phyloP scores from a whole-genome alignment of 768 basidiomycete genomes.

The Russula sp. region DNA sequence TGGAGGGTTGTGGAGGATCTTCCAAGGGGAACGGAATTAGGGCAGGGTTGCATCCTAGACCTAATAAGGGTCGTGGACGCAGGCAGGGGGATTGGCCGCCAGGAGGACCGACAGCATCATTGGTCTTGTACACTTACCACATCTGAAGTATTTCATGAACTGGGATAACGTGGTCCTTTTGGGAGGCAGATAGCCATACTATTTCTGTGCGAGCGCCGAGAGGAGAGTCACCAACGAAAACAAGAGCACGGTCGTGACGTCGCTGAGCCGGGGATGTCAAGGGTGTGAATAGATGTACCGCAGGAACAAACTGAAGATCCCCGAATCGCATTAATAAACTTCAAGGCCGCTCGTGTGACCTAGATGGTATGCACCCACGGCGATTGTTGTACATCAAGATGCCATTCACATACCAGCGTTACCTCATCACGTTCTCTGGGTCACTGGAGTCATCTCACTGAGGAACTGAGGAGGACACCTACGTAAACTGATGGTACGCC shows the following conservation, averaged over 20 bases:
- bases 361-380: not conserved
- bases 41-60: slow-evolving; percentile 42
- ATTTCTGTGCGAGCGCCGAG: not conserved
- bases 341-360: not conserved
- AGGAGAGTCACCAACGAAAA: not conserved
- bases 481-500: not conserved
- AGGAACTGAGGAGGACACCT: not conserved
- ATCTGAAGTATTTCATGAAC: slow-evolving; percentile 29
- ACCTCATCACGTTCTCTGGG: not conserved
- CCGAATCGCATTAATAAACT: not conserved
- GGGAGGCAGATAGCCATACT: not conserved
- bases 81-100: slow-evolving; percentile 42
- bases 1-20: slow-evolving; percentile 28
- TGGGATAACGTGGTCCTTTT: not conserved
- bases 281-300: not conserved
- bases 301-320: not conserved
- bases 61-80: slow-evolving; percentile 37
- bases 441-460: not conserved
- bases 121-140: slow-evolving; percentile 43
- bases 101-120: slow-evolving; percentile 38
- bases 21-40: slow-evolving; percentile 44
- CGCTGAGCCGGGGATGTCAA: not conserved
- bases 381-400: not conserved
- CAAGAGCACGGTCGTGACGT: not conserved
- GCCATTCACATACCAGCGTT: not conserved